Evolutionary conservation across 202 grass and related monocot genomes (phyloP), one percentile per base, ranked within the genome.

Genomic region (Carex sylvatica): DNA sequence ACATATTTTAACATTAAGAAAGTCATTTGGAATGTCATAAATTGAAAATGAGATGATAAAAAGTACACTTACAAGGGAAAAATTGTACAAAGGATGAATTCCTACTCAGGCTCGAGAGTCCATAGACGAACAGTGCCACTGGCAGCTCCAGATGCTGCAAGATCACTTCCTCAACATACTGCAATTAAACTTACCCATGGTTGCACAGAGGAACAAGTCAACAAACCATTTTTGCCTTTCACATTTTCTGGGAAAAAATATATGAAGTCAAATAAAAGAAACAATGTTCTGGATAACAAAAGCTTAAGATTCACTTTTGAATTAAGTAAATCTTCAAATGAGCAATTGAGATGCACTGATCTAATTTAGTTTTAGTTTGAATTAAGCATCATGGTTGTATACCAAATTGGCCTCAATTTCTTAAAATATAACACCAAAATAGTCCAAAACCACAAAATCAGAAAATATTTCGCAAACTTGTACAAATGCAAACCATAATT

Each of bases 71-170:
- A 97, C 93, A 85, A 93, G 46, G 36, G 88, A 61, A 74, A 80
- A 88, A 90, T 72, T 71, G 38, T 86, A 82, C 74, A 97, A 85
- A 22, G 93, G 89, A 3, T 55, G 81, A 70, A 93, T 93, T 51
- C 93, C 93, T 82, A 90, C 78, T 97, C 93, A 70, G 81, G 83
- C 86, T 93, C 83, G 5, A 97, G 79, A 87, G 84, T 78, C 93
- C 93, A 97, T 19, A 97, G 79, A 74, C 86, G 74, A 89, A 97
- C 85, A 30, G 47, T 65, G 65, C 93, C 93, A 85, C 90, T 97
- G 46, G 87, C 93, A 77, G 93, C 91, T 83, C 91, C 93, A 79
- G 93, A 93, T 79, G 87, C 93, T 74, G 82, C 93, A 86, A 97
- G 85, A 89, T 97, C 91, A 61, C 91, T 93, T 81, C 91, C 89